These are phyloP conservation scores for Telopea speciosissima DNA, from an alignment of 177 flowering plant genomes.

Conservation along the genomic window DNA sequence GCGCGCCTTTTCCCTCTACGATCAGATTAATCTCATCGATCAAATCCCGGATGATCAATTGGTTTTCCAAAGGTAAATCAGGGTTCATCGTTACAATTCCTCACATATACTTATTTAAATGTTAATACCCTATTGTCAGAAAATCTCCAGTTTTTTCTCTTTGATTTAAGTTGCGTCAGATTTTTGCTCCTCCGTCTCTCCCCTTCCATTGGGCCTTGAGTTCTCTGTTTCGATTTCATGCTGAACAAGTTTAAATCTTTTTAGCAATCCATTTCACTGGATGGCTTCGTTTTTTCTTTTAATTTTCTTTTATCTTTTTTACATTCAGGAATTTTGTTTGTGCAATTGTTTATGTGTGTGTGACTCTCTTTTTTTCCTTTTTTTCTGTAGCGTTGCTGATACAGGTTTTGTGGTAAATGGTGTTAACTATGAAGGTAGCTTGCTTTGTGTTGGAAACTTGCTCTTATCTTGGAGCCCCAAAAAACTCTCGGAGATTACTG, in stretches of 20 bases:
- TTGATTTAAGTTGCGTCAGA: background rate
- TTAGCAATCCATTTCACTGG: background rate
- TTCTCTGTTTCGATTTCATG: background rate
- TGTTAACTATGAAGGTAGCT: slow-evolving; percentile 76
- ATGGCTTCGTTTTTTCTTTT: background rate
- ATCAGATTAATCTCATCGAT: slow-evolving; percentile 92
- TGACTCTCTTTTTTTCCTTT: background rate
- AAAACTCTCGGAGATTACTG: slow-evolving; percentile 60
- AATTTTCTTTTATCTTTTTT: background rate
- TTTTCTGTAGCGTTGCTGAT: slow-evolving; percentile 47
- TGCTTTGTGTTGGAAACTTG: slow-evolving; percentile 79
- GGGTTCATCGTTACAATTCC: background rate
- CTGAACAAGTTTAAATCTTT: no score
- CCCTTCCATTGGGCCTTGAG: background rate
- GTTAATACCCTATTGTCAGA: background rate
- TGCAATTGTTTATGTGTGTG: background rate
- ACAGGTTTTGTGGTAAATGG: slow-evolving; percentile 80
- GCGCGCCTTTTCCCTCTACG: slow-evolving; percentile 90
- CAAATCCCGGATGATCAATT: slow-evolving; percentile 84
- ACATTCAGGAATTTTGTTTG: background rate
- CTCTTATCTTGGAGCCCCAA: slow-evolving; percentile 79
- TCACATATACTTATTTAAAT: background rate
- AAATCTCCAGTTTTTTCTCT: background rate
- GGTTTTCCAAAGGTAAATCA: slow-evolving; percentile 62
- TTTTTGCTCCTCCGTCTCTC: background rate